Evolutionary conservation across 2,329 filamentous ascomycete genomes (phyloP).

Genomic region (Teratosphaeria gauchensis): DNA sequence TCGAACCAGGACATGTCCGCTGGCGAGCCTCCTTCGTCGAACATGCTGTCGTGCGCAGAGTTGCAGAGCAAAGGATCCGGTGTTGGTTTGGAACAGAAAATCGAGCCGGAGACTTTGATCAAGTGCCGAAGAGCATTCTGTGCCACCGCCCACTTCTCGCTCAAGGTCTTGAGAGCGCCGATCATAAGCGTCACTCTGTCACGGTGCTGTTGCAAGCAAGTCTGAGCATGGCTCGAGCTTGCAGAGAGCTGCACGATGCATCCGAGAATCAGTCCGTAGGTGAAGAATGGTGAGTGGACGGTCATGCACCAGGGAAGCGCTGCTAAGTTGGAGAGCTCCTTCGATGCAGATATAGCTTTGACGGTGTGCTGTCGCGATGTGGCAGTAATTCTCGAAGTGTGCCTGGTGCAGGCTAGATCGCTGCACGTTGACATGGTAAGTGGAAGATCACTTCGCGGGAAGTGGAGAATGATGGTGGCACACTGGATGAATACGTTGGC

Average conservation of each 20-base stretch:
- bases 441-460: conserved; percentile 67
- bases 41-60: conserved; percentile 8
- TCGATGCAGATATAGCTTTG: conserved; percentile 71
- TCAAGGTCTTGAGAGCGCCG: conserved; percentile 60
- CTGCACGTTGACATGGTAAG: conserved; percentile 46
- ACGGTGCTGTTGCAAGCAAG: conserved; percentile 62
- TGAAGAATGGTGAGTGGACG: conserved; percentile 75
- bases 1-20: conserved; percentile 14
- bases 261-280: conserved; percentile 66
- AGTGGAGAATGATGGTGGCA: conserved; percentile 65
- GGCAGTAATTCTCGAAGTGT: conserved; percentile 39
- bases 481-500: conserved; percentile 65
- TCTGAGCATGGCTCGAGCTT: conserved; percentile 50
- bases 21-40: conserved; percentile 4
- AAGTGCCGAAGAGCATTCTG: conserved; percentile 62
- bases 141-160: conserved; percentile 63
- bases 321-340: conserved; percentile 64
- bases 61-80: not conserved
- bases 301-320: conserved; percentile 57
- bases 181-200: conserved; percentile 61
- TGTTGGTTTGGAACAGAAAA: conserved; percentile 11
- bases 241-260: conserved; percentile 75
- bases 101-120: conserved; percentile 64
- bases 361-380: conserved; percentile 50
- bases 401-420: conserved; percentile 30